Conservation (phyloP, 1,284 basidiomycete genomes). For the Cutaneotrichosporon cyanovorans region DNA sequence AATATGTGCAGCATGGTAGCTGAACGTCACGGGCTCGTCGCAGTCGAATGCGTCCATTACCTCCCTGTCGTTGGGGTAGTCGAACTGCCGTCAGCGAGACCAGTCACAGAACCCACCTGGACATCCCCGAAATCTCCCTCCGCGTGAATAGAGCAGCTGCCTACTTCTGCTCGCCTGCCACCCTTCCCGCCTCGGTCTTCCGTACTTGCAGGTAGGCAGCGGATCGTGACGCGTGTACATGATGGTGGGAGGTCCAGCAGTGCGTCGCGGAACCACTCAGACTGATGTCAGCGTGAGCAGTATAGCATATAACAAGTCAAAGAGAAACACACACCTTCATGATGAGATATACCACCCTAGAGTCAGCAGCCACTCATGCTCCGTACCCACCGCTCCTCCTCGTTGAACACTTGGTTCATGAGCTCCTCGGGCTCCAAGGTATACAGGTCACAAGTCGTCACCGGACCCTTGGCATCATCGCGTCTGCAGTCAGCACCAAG, state of each 20-base stretch:
- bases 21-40: constrained; percentile 58
- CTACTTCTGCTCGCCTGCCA: too few species aligned
- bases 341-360: constrained; percentile 70
- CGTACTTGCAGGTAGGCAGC: constrained; percentile 50
- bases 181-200: too few species aligned
- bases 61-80: constrained; percentile 82
- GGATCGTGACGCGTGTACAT: constrained; percentile 71
- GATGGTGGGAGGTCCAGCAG: constrained; percentile 81
- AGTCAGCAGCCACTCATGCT: constrained; percentile 3
- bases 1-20: constrained; percentile 72
- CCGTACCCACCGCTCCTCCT: constrained; percentile 55
- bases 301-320: too few species aligned
- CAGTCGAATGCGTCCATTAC: constrained; percentile 85
- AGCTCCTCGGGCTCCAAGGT: constrained; percentile 77
- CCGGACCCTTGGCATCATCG: constrained; percentile 74
- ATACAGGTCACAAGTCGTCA: constrained; percentile 77
- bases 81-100: constrained; percentile 56
- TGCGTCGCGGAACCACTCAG: constrained; percentile 83
- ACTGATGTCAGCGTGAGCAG: constrained; percentile 48
- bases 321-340: constrained; percentile 56
- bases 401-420: constrained; percentile 70
- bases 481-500: constrained; percentile 51
- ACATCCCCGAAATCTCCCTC: constrained; percentile 72
- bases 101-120: constrained; percentile 52
- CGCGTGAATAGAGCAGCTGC: constrained; percentile 61